Conservation (phyloP, 345 rosid species). For the Geranium rotundifolium region DNA sequence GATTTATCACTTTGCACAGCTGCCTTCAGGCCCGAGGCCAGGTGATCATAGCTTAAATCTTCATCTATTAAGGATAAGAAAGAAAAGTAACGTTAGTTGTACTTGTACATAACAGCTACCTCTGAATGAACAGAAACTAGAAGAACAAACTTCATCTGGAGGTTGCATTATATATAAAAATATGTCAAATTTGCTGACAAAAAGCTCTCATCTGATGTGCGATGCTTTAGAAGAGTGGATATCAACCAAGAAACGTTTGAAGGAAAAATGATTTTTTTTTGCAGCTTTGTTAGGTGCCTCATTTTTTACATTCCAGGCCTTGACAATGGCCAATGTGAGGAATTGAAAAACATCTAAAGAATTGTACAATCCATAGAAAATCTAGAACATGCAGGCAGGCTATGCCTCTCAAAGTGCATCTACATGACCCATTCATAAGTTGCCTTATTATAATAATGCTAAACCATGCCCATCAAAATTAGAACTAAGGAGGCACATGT, state of each 20-base stretch:
- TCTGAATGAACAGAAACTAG: background rate
- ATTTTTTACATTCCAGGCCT: no score
- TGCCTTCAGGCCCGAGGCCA: conserved; percentile 57
- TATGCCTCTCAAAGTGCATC: no score
- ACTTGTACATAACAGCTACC: background rate
- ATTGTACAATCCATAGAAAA: no score
- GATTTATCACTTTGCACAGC: conserved; percentile 60
- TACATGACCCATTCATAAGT: no score
- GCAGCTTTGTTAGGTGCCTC: no score
- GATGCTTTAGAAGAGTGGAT: background rate
- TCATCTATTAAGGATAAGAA: conserved; percentile 26
- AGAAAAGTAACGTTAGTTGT: background rate
- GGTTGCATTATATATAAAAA: background rate
- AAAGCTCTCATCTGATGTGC: background rate
- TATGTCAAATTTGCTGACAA: background rate
- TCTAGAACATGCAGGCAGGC: no score
- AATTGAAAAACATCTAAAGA: no score
- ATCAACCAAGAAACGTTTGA: background rate
- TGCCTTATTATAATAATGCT: no score
- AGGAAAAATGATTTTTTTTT: background rate
- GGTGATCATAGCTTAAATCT: conserved; percentile 48
- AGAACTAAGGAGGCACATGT: background rate
- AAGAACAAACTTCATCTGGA: background rate
- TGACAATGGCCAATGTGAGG: no score
- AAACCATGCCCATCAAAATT: no score